These are phyloP conservation scores for Pichia deserticola DNA, from an alignment of 805 yeast genomes.

Conservation along the genomic window DNA sequence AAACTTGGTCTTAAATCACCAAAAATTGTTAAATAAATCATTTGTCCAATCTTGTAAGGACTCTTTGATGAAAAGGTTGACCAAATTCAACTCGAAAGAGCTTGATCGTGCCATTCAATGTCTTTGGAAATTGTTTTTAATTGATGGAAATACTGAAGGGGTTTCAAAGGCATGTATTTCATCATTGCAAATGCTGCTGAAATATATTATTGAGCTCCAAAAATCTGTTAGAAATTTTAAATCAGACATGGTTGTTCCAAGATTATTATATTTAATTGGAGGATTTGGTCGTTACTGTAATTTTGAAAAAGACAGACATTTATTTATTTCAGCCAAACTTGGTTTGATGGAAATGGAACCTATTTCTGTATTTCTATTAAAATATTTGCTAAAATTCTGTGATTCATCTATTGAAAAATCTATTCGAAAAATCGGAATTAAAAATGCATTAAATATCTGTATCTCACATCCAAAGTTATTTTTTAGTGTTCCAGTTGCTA, in stretches of 20 bases:
- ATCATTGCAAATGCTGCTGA: constrained; percentile 44
- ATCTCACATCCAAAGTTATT: constrained; percentile 60
- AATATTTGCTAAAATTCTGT: constrained; percentile 51
- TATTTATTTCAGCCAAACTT: constrained; percentile 33
- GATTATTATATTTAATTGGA: constrained; percentile 59
- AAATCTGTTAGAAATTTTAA: constrained; percentile 10
- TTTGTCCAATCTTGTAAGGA: constrained; percentile 45
- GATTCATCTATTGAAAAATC: constrained; percentile 20
- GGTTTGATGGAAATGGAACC: constrained; percentile 46
- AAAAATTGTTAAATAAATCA: constrained; percentile 39
- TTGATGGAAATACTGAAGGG: constrained; percentile 39
- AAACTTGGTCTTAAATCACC: constrained; percentile 38
- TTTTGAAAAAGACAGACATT: constrained; percentile 39
- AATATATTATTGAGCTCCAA: constrained; percentile 30
- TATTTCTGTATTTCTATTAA: constrained; percentile 49
- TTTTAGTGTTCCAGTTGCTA: constrained; percentile 45
- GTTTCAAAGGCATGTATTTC: constrained; percentile 59
- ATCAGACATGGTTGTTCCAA: constrained; percentile 41
- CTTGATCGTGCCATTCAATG: constrained; percentile 71
- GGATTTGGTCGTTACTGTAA: constrained; percentile 63
- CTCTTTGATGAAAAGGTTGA: constrained; percentile 46
- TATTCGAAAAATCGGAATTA: constrained; percentile 45
- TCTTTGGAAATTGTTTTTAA: constrained; percentile 45
- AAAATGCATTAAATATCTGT: constrained; percentile 53
- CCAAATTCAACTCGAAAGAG: constrained; percentile 54